Evolutionary conservation across 148 eudicot species (phyloP), one percentile per base, ranked within the genome.

Genomic region (Tetragonia tetragonoides): DNA sequence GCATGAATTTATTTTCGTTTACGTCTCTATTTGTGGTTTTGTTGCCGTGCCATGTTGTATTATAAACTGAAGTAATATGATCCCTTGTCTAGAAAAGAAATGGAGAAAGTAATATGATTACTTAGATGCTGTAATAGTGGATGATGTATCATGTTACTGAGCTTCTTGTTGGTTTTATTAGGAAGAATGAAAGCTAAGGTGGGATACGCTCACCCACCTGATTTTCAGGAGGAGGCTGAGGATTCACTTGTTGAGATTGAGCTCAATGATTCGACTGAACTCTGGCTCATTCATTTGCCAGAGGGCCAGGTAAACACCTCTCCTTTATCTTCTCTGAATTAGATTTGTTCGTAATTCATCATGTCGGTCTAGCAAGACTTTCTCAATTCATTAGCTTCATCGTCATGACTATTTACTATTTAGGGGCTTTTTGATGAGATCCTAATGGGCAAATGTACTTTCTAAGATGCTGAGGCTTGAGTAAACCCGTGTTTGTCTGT

Each of bases 231-330:
- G 79, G 86, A 83, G 40, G 65, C 75, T n/a, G 85, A 79, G 70
- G 90, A 87, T 24, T 79, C 93, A 3, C 85, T 91, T 11, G 78
- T 88, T 72, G 87, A 91, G 54, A 85, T 89, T 78, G 62, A 78
- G 11, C 34, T 83, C 37, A 82, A 83, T 51, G 89, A 87, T 70
- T 81, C 87, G 0, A 78, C 89, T 63, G 98, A 93, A 78, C 84
- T 93, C 47, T 91, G 97, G 96, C 92, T 93, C 49, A 85, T 93
- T 77, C 93, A 93, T 46, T 89, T 87, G 83, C 96, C 96, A 63
- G 78, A 80, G 60, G 83, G 88, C 78, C 87, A 85, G 74, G 97
- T 93, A 84, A 72, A 47, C 38, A 23, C 78, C 47, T 70, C 72
- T 60, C 3, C 41, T 15, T 78, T 23, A 49, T 6, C 53, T 49